Percentiles rank a stretch among this genome's conserved stretches.
Evolutionary conservation across 208 protist species (phyloP).

Genomic region (Crithidia expoeki): DNA sequence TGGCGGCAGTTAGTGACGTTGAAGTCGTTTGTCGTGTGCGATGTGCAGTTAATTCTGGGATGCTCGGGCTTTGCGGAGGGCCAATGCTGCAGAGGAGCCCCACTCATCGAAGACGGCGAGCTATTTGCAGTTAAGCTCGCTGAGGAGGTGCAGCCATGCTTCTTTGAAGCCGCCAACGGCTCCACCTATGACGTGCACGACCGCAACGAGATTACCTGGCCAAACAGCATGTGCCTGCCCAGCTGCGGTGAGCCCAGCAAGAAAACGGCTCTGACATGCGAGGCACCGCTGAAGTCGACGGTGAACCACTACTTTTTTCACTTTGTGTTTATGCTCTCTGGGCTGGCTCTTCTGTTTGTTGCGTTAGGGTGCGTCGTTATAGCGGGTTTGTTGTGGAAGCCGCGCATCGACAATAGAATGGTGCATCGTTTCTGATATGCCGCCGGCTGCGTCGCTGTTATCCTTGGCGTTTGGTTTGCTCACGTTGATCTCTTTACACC

Average conservation of each 20-base stretch:
- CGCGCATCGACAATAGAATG: slow-evolving; percentile 11
- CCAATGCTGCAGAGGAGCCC: slow-evolving; percentile 47
- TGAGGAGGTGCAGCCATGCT: slow-evolving; percentile 31
- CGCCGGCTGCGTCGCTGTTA: neutral
- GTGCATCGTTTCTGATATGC: slow-evolving; percentile 22
- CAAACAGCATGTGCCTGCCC: slow-evolving; percentile 28
- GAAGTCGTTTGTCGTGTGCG: slow-evolving; percentile 36
- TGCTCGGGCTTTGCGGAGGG: slow-evolving; percentile 52
- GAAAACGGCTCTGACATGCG: slow-evolving; percentile 16
- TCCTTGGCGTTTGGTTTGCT: neutral
- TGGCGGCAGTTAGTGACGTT: slow-evolving; percentile 35
- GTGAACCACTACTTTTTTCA: slow-evolving; percentile 14
- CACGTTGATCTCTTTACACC: too few relatives aligned
- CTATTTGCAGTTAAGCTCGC: neutral
- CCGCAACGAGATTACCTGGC: slow-evolving; percentile 35
- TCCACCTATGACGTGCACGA: slow-evolving; percentile 44
- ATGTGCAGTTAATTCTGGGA: slow-evolving; percentile 34
- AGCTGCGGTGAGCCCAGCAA: slow-evolving; percentile 27
- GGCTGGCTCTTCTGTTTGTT: slow-evolving; percentile 7
- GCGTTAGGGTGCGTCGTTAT: slow-evolving; percentile 8
- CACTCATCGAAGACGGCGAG: slow-evolving; percentile 1
- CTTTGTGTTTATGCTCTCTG: neutral
- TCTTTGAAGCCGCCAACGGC: slow-evolving; percentile 36
- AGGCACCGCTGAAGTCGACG: slow-evolving; percentile 16
- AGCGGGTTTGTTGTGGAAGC: slow-evolving; percentile 13